phyloP scores from a whole-genome alignment of 495 filamentous ascomycete genomes.

The Aspergillus incahuasiensis region DNA sequence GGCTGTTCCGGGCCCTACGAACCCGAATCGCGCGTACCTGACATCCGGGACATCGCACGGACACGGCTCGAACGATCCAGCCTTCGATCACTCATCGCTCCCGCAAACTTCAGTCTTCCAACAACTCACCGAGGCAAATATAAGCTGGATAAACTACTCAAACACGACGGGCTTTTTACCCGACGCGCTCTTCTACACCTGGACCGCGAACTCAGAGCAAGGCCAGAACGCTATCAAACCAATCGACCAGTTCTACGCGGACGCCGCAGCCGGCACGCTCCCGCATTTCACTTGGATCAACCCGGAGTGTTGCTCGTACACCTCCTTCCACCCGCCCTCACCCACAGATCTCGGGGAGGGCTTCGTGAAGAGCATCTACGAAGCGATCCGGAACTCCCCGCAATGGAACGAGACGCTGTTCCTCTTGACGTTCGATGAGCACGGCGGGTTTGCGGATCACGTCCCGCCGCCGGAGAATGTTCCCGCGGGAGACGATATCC shows the following conservation, averaged over 20 bases:
- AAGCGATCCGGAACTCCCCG: constrained; percentile 41
- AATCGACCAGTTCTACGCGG: constrained; percentile 33
- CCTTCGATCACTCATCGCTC: constrained; percentile 38
- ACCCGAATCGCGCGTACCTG: constrained; percentile 47
- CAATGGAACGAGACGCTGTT: constrained; percentile 41
- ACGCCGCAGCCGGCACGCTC: constrained; percentile 36
- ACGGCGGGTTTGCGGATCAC: constrained; percentile 49
- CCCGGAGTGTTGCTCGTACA: constrained; percentile 48
- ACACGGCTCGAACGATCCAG: constrained; percentile 42
- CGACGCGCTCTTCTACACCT: not conserved
- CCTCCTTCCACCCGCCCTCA: constrained; percentile 46
- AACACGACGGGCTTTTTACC: constrained; percentile 2
- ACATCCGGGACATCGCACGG: constrained; percentile 47
- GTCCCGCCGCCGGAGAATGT: constrained; percentile 43
- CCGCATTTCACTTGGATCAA: constrained; percentile 50
- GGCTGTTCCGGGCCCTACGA: constrained; percentile 43
- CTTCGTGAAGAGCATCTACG: constrained; percentile 49
- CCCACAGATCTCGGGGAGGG: constrained; percentile 45
- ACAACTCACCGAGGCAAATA: constrained; percentile 36
- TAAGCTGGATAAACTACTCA: constrained; percentile 42
- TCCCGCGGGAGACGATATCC: constrained; percentile 36
- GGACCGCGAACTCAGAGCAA: constrained; percentile 7
- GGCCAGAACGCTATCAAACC: constrained; percentile 28
- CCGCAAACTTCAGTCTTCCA: constrained; percentile 48
- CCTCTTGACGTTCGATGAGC: constrained; percentile 48